Conservation (phyloP, 176 grass and related monocot species). For the Oryza coarctata region DNA sequence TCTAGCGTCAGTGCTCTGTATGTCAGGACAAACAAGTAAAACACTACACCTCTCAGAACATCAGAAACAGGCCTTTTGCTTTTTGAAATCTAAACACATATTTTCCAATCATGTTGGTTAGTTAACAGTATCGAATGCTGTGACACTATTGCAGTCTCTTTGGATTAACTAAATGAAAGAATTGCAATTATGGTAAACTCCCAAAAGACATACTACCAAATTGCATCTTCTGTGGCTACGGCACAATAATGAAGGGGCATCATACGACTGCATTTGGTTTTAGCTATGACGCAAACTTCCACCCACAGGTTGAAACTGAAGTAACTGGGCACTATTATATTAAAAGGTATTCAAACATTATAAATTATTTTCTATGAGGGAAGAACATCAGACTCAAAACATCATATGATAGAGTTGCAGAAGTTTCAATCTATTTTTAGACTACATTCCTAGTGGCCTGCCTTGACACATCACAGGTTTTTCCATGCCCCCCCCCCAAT, state of each 20-base stretch:
- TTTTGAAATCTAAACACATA: neutral
- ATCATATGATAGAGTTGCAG: neutral
- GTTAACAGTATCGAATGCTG: neutral
- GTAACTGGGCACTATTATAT: neutral
- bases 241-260: neutral
- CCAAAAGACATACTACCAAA: neutral
- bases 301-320: neutral
- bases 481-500: constrained; percentile 38
- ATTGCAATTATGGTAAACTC: neutral
- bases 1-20: neutral
- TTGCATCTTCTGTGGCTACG: constrained; percentile 2
- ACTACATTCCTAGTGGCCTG: constrained; percentile 4
- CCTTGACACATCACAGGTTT: neutral
- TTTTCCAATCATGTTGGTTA: neutral
- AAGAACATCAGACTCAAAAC: neutral
- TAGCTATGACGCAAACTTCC: neutral
- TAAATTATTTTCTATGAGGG: neutral
- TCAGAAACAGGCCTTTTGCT: neutral
- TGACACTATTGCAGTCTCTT: constrained; percentile 8
- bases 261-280: neutral
- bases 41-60: neutral
- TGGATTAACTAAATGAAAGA: constrained; percentile 21
- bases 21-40: neutral
- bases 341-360: neutral
- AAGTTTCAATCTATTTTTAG: neutral